Conservation (phyloP, 495 filamentous ascomycete genomes). For the Lophiostoma macrostomum region DNA sequence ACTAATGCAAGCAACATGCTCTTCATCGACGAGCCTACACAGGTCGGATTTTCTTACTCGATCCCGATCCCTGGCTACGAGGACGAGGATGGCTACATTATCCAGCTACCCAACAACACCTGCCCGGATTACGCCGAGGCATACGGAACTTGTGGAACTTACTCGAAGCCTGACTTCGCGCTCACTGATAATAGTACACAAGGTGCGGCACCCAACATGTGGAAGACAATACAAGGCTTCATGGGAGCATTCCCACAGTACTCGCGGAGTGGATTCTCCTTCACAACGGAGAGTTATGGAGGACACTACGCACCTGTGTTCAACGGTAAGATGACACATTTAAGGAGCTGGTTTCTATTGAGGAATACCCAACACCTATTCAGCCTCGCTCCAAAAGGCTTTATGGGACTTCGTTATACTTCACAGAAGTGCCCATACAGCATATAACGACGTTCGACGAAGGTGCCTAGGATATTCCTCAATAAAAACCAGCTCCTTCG, state of each 20-base stretch:
- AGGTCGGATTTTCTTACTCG: conserved; percentile 47
- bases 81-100: conserved; percentile 39
- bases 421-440: too few relatives aligned
- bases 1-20: conserved; percentile 42
- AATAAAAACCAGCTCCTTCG: too few relatives aligned
- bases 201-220: conserved; percentile 61
- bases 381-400: too few relatives aligned
- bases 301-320: conserved; percentile 53
- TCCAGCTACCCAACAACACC: conserved; percentile 49
- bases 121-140: conserved; percentile 55
- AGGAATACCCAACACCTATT: too few relatives aligned
- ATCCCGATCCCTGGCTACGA: conserved; percentile 52
- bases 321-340: conserved; percentile 53
- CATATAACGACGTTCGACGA: too few relatives aligned
- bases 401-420: too few relatives aligned
- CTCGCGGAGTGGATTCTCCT: conserved; percentile 42
- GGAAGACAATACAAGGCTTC: conserved; percentile 70
- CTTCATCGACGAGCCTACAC: conserved; percentile 44
- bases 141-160: conserved; percentile 57
- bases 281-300: conserved; percentile 50
- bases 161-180: conserved; percentile 52
- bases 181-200: conserved; percentile 65
- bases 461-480: too few relatives aligned
- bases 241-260: conserved; percentile 65
- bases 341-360: too few relatives aligned